Base-by-base conservation (phyloP, 2,329 filamentous ascomycete genomes). In the Xylariaceae sp. region DNA sequence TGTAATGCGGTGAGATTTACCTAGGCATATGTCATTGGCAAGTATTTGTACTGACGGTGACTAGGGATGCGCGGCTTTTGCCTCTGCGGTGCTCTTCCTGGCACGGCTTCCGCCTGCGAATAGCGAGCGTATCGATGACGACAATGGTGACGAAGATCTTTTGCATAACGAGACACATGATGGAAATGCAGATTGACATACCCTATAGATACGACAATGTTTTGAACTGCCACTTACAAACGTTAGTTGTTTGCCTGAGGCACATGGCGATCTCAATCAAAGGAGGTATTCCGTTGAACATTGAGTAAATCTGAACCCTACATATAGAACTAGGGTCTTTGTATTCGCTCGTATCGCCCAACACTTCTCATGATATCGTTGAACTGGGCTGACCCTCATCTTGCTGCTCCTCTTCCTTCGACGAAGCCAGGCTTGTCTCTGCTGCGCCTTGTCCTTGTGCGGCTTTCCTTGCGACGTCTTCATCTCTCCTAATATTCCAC, bases 1-100 rank as follows among this genome's bases (percentile, higher is more conserved):
- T 82, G 77, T 61, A 89, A 89, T 58, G 84, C 82, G 5, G 80
- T 80, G 60, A 59, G 77, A 68, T 22, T 30, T 18, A 42, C 11
- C 9, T 5, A 2, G 15, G 15, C 11, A 15, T 17, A 27, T 30
- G 17, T 7, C 11, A 40, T 6, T 6, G 32, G 14, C 6, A 12
- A 27, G 32, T 22, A 27, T 15, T 17, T 31, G 9, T 14, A n/a
- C 4, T 35, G 12, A 18, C 22, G 22, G 22, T 42, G 22, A 9
- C 2, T 2, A 79, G 76, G 78, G 72, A 0, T 72, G 85, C 47
- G 80, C 80, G 1, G 67, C 84, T 0, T 47, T 82, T 4, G 76
- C 73, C 2, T 76, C 77, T 39, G 44, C 63, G 3, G 67, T 78
- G 2, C 58, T 79, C 33, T 64, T 73, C 2, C 66, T 73, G 42